Base-by-base conservation (phyloP, 345 rosid species). In the Sisymbrium altissimum region DNA sequence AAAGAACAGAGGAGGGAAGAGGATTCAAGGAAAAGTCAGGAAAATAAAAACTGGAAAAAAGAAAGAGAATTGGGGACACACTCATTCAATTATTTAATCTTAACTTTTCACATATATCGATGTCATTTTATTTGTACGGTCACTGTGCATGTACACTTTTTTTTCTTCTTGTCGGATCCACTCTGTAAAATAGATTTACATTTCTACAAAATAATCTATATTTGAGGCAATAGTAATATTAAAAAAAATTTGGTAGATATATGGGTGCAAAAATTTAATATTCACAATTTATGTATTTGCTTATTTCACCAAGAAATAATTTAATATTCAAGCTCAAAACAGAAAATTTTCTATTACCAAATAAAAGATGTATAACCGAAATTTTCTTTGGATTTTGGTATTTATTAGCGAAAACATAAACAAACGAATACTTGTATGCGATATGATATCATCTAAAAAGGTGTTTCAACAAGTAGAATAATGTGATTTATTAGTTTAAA, bases 1-100 rank as follows among this genome's bases (percentile, higher is more conserved):
- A 27, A 12, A 54, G 39, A 54, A 7, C 35, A 36, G 21, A 54
- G 58, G 81, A 84, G 86, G 76, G 86, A 83, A 77, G 80, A 64
- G 35, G 72, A 71, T 77, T 77, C 80, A 77, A 82, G 88, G 79
- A 72, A 84, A 82, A 85, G 87, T 36, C 41, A 64, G 55, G 69
- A 52, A 63, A 59, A 58, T 4, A 23, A 11, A 50, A 27, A n/a
- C n/a, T n/a, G 1, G 5, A 25, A 54, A 70, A 74, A 62, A 27
- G 46, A 40, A 23, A 23, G 35, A 3, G 67, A 74, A 3, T 8
- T 38, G 72, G 61, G 71, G 57, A 64, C 76, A 70, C 68, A 77
- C 72, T 77, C 76, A 71, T 77, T 72, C 55, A 77, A 71, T 77
- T 71, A 77, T 77, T 77, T 71, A 27, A 64, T 65, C 48, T 53